Base-by-base conservation (phyloP, 2,329 filamentous ascomycete genomes). In the Ceratocystis variospora region DNA sequence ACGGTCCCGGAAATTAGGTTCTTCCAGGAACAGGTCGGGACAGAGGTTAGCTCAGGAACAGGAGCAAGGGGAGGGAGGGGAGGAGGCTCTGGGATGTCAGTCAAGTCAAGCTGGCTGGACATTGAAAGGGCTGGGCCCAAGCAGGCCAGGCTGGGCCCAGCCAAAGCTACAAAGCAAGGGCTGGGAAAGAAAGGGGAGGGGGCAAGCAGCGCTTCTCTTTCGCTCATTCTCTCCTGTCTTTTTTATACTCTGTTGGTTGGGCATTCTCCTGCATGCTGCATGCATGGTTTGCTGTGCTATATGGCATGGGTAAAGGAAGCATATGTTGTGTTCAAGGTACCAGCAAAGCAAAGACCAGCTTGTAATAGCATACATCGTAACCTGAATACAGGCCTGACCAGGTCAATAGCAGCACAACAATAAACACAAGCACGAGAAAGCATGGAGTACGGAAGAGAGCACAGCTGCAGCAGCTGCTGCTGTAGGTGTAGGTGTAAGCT, bases 1-100 rank as follows among this genome's bases (percentile, higher is more conserved):
- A 53, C 53, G 22, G 53, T 57, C 53, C 53, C 53, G 22, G 53
- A 57, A 57, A 57, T n/a, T 57, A 8, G 53, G 53, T 57, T 57
- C 28, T 33, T 57, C 28, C 53, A 57, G 53, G 53, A 33, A 57
- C 53, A 57, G 53, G 53, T 28, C 25, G 50, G 50, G 25, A 55
- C 50, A 55, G 50, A 25, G 19, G 5, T 15, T 25, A 28, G 50
- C 5, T 25, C 50, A 55, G 19, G 50, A 28, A 55, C 50, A 55
- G 22, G 53, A 57, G 31, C 22, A 57, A 33, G 53, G 53, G 17
- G 19, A 5, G 10, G 7, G 19, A 5, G 10, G 7, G 19, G 25
- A 31, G 37, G 37, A 41, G 37, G 37, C 37, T 41, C 22, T 31
- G 10, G 3, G 10, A 22, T 57, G 12, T 22, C 53, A 33, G 48